These are phyloP conservation scores for Thalassiosira oceanica DNA, from an alignment of 352 stramenopile species.

Conservation along the genomic window DNA sequence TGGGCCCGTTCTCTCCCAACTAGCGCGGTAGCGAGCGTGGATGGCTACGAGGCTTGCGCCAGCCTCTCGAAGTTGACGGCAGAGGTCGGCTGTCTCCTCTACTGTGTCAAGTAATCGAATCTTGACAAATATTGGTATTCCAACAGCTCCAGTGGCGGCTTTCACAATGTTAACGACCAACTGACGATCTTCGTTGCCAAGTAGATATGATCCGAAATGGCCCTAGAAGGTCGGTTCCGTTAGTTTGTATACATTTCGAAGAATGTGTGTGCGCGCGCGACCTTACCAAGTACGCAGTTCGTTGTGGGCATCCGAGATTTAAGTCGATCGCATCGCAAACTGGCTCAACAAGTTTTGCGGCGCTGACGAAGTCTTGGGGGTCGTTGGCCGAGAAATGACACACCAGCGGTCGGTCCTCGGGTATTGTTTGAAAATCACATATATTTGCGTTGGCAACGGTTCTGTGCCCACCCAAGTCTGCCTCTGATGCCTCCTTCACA, in stretches of 20 bases:
- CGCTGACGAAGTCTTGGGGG: slow-evolving; percentile 88
- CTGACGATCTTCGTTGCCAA: slow-evolving; percentile 85
- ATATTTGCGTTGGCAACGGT: slow-evolving; percentile 28
- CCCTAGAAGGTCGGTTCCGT: too few relatives aligned
- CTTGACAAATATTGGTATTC: slow-evolving; percentile 82
- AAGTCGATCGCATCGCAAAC: slow-evolving; percentile 95
- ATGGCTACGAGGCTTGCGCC: slow-evolving; percentile 80
- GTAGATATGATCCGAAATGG: slow-evolving; percentile 93
- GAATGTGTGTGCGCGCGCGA: too few relatives aligned
- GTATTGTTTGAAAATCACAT: slow-evolving; percentile 83
- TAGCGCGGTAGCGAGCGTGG: slow-evolving; percentile 79
- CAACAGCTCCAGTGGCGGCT: slow-evolving; percentile 45
- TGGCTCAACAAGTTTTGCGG: slow-evolving; percentile 86
- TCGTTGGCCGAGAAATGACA: slow-evolving; percentile 95
- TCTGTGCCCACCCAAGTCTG: slow-evolving; percentile 10
- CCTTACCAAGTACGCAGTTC: slow-evolving; percentile 92
- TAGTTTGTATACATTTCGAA: too few relatives aligned
- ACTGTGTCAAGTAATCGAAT: slow-evolving; percentile 80
- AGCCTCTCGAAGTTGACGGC: slow-evolving; percentile 63
- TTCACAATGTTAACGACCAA: slow-evolving; percentile 74
- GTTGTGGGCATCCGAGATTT: slow-evolving; percentile 97
- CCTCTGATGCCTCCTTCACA: slow-evolving; percentile 16
- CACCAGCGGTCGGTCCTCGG: slow-evolving; percentile 91
- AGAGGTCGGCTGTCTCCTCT: slow-evolving; percentile 75
- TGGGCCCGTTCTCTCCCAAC: slow-evolving; percentile 69